Base-by-base conservation (phyloP, 176 grass and related monocot species). In the Saccharum spontaneum region DNA sequence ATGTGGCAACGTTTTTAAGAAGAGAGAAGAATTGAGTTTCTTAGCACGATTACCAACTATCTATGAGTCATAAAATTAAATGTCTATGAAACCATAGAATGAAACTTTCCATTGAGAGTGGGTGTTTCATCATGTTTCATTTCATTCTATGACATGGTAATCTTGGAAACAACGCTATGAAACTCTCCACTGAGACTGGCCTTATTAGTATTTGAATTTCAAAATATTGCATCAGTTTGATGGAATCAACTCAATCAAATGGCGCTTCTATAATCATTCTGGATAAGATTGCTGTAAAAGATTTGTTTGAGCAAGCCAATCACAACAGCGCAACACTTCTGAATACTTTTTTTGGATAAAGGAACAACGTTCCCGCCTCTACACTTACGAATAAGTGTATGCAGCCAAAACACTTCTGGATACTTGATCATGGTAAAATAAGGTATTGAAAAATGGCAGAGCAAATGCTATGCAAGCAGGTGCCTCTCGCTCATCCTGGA, bases 291-390 rank as follows among this genome's bases (percentile, higher is more conserved):
- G 28, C 28, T 28, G 54, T 33, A 71, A 24, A 71, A 63, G 15
- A 38, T 78, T 24, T 45, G 24, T 14, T 82, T 37, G 24, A 39
- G 73, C 33, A 77, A 86, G 71, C 13, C 45, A 84, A 74, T 72
- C 17, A 78, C 1, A 46, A 63, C 36, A 62, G 4, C 2, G 6
- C 63, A 69, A 33, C 34, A 63, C 60, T 33, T 80, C 8, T 36
- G 43, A 8, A 76, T 81, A 85, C 46, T 38, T 38, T 8, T 85
- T 55, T 18, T 55, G 3, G 52, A 55, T 55, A 55, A 55, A 55
- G 18, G 6, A 55, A 55, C 52, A 55, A 3, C 7, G 18, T 55
- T 7, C 17, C 18, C 0, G 18, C 52, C 52, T 55, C 18, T 55
- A 55, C 49, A 22, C 17, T 55, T 55, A 20, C 18, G 18, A 55